Evolutionary conservation across 441 rosid genomes (phyloP).

Genomic region (Cnidoscolus chayamansa): DNA sequence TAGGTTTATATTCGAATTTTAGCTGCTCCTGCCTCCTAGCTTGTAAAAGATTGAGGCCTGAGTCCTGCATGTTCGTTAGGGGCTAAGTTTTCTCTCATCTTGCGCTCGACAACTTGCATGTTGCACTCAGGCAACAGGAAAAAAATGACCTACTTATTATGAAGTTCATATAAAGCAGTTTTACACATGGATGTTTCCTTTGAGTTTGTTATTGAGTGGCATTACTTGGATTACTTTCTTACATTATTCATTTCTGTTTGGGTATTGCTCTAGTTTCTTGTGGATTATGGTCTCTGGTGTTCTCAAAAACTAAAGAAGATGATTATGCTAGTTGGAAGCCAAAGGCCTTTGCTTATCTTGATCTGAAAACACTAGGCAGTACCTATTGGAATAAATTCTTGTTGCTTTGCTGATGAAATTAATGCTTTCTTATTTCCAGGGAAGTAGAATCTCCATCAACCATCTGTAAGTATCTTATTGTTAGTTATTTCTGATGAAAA

Average conservation of each 20-base stretch:
- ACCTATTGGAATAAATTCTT: not conserved
- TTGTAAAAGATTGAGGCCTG: not conserved
- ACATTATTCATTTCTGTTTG: not conserved
- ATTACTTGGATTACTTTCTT: not conserved
- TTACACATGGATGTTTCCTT: not conserved
- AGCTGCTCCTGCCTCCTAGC: not conserved
- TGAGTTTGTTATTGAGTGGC: not conserved
- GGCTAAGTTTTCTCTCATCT: not conserved
- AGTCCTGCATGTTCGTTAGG: conserved; percentile 1
- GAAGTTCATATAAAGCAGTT: not conserved
- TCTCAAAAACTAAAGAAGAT: not conserved
- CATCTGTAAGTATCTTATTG: conserved; percentile 45
- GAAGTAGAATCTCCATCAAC: conserved; percentile 58
- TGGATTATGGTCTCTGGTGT: not conserved
- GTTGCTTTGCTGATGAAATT: conserved; percentile 11
- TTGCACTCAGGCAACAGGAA: not conserved
- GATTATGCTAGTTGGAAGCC: too few species aligned
- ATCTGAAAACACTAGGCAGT: not conserved
- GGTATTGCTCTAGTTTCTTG: not conserved
- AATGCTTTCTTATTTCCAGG: conserved; percentile 41
- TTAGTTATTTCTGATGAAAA: conserved; percentile 4
- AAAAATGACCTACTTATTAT: not conserved
- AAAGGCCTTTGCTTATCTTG: not conserved
- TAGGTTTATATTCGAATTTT: not conserved
- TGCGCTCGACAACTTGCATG: not conserved